Evolutionary conservation across 768 basidiomycete genomes (phyloP).

Genomic region (Hortiboletus campestris): DNA sequence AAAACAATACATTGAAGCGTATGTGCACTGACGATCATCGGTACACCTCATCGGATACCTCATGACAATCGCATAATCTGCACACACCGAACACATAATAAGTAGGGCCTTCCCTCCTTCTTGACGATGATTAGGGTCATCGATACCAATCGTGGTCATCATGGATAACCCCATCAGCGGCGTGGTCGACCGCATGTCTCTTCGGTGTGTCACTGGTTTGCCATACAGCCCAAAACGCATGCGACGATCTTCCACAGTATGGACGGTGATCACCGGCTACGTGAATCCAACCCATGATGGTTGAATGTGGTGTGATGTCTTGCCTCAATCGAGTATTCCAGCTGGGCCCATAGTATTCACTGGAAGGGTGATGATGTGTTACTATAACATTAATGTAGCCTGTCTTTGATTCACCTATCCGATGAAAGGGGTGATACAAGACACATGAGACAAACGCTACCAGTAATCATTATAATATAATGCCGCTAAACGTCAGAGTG

Average conservation of each 20-base stretch:
- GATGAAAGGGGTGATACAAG: neutral
- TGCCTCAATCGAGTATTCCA: neutral
- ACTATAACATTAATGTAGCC: too few relatives aligned
- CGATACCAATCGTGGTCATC: slow-evolving; percentile 28
- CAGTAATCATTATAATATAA: neutral
- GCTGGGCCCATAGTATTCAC: too few relatives aligned
- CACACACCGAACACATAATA: slow-evolving; percentile 14
- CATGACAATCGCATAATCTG: slow-evolving; percentile 12
- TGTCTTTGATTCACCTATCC: neutral
- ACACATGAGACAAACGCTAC: neutral
- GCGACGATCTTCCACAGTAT: neutral
- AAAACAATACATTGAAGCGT: neutral
- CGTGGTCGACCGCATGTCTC: slow-evolving; percentile 19
- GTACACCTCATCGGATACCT: neutral
- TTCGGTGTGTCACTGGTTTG: neutral
- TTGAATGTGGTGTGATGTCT: neutral
- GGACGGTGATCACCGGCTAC: neutral
- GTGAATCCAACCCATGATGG: too few relatives aligned
- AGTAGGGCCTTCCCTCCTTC: neutral
- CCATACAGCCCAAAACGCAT: neutral
- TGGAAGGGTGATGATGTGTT: neutral
- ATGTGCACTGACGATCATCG: neutral
- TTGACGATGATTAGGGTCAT: slow-evolving; percentile 20
- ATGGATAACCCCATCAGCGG: slow-evolving; percentile 13
- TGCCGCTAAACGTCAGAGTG: neutral